Conservation (phyloP, 805 yeast genomes). For the Brettanomyces nanus region DNA sequence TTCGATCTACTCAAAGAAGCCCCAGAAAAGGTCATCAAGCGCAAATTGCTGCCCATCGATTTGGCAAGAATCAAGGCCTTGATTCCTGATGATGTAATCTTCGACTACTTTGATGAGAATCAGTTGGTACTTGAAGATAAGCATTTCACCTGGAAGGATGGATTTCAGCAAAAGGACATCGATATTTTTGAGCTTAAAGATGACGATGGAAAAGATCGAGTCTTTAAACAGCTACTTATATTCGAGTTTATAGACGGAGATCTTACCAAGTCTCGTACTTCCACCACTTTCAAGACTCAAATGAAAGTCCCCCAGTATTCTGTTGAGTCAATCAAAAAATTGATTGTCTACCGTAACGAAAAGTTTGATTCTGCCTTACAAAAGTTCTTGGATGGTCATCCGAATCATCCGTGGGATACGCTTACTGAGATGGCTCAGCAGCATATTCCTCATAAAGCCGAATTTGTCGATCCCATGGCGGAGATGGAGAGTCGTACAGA, state of each 20-base stretch:
- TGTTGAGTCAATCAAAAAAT: slow-evolving; percentile 47
- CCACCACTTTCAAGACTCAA: slow-evolving; percentile 32
- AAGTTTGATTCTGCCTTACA: slow-evolving; percentile 39
- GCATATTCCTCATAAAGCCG: slow-evolving; percentile 40
- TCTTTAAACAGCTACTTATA: slow-evolving; percentile 47
- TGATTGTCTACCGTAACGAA: slow-evolving; percentile 49
- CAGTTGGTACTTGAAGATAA: slow-evolving; percentile 41
- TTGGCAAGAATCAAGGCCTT: slow-evolving; percentile 55
- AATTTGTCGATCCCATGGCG: slow-evolving; percentile 54
- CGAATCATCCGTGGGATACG: slow-evolving; percentile 29
- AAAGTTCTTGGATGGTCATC: slow-evolving; percentile 30
- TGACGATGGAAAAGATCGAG: slow-evolving; percentile 25
- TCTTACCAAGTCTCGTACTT: slow-evolving; percentile 39
- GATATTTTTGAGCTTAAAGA: slow-evolving; percentile 44
- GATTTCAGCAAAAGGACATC: slow-evolving; percentile 47
- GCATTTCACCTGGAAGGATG: slow-evolving; percentile 36
- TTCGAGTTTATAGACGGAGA: slow-evolving; percentile 74
- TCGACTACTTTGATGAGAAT: slow-evolving; percentile 74
- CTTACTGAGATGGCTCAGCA: slow-evolving; percentile 29
- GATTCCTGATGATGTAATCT: slow-evolving; percentile 60
- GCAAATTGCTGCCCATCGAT: slow-evolving; percentile 41
- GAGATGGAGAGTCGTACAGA: slow-evolving; percentile 32
- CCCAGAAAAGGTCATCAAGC: slow-evolving; percentile 39
- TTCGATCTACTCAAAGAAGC: slow-evolving; percentile 45
- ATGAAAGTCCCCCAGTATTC: slow-evolving; percentile 43